Conservation (phyloP, 2,329 filamentous ascomycete genomes). For the Penicillium rolfsii region DNA sequence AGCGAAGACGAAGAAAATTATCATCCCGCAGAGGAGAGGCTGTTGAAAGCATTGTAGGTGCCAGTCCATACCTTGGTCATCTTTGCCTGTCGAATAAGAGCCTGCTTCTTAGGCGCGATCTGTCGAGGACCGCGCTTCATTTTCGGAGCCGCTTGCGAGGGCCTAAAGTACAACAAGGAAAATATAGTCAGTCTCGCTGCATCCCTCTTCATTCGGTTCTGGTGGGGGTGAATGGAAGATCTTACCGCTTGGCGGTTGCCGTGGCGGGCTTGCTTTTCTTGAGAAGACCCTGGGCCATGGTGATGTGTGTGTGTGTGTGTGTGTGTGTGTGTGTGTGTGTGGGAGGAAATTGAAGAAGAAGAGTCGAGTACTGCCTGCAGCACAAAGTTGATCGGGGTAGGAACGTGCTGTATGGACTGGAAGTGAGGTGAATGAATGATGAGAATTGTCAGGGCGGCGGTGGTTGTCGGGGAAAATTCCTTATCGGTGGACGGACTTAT, state of each 20-base stretch:
- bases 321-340: no score
- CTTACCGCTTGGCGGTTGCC: conserved; percentile 45
- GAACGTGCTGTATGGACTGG: not conserved
- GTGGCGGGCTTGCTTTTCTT: conserved; percentile 49
- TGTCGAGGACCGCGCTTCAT: conserved; percentile 63
- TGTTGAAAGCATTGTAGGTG: no score
- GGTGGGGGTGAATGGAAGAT: conserved; percentile 1
- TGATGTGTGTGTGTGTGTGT: not conserved
- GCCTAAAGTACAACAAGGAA: no score
- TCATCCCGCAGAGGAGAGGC: not conserved
- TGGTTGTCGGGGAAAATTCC: conserved; percentile 11
- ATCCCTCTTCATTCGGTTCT: not conserved
- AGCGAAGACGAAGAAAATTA: not conserved
- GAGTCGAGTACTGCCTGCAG: conserved; percentile 13
- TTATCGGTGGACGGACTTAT: conserved; percentile 10
- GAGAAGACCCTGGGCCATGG: conserved; percentile 54
- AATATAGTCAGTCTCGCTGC: not conserved
- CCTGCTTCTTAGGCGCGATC: conserved; percentile 68
- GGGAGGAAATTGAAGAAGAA: not conserved
- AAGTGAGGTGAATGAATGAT: not conserved
- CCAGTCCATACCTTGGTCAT: conserved; percentile 59
- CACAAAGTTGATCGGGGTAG: not conserved
- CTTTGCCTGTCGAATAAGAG: conserved; percentile 62
- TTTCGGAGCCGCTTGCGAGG: conserved; percentile 40
- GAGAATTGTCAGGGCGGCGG: not conserved